These are phyloP conservation scores for Eragrostis tef DNA, from an alignment of 202 grass and related monocot species.

Conservation along the genomic window DNA sequence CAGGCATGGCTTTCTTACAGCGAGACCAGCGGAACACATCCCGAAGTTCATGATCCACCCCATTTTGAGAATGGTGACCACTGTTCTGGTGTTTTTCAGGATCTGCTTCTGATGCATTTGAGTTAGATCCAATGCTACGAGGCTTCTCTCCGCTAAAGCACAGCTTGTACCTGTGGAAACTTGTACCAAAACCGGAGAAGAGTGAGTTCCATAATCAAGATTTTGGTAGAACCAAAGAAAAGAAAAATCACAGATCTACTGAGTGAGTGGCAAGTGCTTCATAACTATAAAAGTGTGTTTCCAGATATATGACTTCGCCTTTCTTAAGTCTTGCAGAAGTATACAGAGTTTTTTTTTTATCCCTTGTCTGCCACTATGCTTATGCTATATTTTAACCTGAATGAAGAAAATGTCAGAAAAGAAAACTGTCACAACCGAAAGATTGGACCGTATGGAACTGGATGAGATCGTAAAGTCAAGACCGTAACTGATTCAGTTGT, in stretches of 20 bases:
- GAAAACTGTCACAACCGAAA: slow-evolving; percentile 14
- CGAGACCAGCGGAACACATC: slow-evolving; percentile 87
- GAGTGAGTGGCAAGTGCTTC: slow-evolving; percentile 1
- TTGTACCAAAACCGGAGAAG: slow-evolving; percentile 15
- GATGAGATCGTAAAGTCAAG: background rate
- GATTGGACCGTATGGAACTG: background rate
- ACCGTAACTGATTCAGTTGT: slow-evolving; percentile 3
- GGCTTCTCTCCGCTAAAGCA: slow-evolving; percentile 80
- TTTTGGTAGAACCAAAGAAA: background rate
- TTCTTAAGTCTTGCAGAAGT: slow-evolving; percentile 88
- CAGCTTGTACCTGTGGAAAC: slow-evolving; percentile 76
- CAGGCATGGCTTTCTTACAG: slow-evolving; percentile 79
- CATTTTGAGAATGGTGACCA: slow-evolving; percentile 65
- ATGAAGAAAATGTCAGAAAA: slow-evolving; percentile 36
- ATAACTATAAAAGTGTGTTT: slow-evolving; percentile 90
- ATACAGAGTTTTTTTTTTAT: slow-evolving; percentile 81
- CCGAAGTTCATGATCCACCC: slow-evolving; percentile 63
- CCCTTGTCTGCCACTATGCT: slow-evolving; percentile 96
- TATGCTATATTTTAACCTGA: slow-evolving; percentile 97
- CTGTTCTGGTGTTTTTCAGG: slow-evolving; percentile 63
- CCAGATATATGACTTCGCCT: too few species aligned
- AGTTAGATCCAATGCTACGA: slow-evolving; percentile 49
- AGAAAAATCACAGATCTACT: background rate
- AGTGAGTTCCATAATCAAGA: slow-evolving; percentile 27
- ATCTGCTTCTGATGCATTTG: slow-evolving; percentile 52